These are phyloP conservation scores for Podospora anserina DNA, from an alignment of 495 filamentous ascomycete genomes.

Conservation along the genomic window DNA sequence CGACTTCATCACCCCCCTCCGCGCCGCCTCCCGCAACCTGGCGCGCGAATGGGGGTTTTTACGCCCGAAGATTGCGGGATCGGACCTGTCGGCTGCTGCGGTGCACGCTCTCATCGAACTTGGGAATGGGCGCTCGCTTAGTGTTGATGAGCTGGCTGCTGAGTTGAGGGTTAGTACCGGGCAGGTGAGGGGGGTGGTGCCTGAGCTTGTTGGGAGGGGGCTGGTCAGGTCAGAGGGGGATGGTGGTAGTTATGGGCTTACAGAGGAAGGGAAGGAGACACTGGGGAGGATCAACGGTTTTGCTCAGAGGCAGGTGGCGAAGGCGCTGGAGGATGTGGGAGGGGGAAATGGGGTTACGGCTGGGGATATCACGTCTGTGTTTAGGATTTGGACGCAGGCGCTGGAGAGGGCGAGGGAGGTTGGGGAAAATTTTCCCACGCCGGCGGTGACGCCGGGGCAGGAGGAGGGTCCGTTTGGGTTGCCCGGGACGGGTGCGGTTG, in stretches of 20 bases:
- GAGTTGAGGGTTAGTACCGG: slow-evolving; percentile 17
- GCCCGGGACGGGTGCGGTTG: not conserved
- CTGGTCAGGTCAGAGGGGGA: slow-evolving; percentile 4
- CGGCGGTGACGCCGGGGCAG: slow-evolving; percentile 4
- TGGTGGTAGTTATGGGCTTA: slow-evolving; percentile 15
- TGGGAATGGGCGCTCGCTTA: slow-evolving; percentile 14
- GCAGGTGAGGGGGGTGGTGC: slow-evolving; percentile 13
- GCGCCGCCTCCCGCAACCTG: slow-evolving; percentile 26
- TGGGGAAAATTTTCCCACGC: slow-evolving; percentile 1
- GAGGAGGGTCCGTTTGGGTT: not conserved
- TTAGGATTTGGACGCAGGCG: slow-evolving; percentile 24
- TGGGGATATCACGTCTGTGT: slow-evolving; percentile 19
- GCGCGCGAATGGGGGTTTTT: slow-evolving; percentile 31
- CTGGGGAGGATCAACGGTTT: slow-evolving; percentile 22
- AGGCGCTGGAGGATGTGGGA: slow-evolving; percentile 18
- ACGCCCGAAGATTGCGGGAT: slow-evolving; percentile 16
- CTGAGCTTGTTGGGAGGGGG: slow-evolving; percentile 19
- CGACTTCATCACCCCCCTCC: slow-evolving; percentile 18
- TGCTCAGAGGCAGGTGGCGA: slow-evolving; percentile 23
- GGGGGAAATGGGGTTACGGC: slow-evolving; percentile 16
- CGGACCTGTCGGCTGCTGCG: slow-evolving; percentile 24
- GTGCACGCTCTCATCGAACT: slow-evolving; percentile 31
- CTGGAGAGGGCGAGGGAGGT: slow-evolving; percentile 16
- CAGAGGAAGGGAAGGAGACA: slow-evolving; percentile 10
- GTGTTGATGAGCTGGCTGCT: slow-evolving; percentile 16